Evolutionary conservation across 2,329 filamentous ascomycete genomes (phyloP).

Genomic region (Zopfia rhizophila): DNA sequence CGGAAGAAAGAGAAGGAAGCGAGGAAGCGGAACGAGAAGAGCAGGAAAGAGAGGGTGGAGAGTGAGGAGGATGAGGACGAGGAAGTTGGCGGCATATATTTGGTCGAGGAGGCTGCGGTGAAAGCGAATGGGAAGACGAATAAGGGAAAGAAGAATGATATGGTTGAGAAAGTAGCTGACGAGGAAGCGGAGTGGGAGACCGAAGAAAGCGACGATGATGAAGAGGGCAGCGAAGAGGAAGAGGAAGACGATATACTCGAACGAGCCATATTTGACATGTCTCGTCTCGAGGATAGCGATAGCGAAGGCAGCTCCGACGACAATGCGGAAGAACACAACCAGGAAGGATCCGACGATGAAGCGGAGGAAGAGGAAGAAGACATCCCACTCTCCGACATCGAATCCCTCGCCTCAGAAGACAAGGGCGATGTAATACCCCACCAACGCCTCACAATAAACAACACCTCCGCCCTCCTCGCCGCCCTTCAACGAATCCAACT

Average conservation of each 20-base stretch:
- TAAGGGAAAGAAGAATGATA: conserved; percentile 39
- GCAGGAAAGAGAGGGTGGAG: conserved; percentile 18
- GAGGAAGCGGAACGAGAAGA: conserved; percentile 59
- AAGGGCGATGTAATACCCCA: conserved; percentile 88
- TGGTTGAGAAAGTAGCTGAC: conserved; percentile 30
- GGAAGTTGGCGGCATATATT: conserved; percentile 36
- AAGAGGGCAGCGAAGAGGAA: conserved; percentile 47
- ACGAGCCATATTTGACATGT: conserved; percentile 30
- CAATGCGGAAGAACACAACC: conserved; percentile 48
- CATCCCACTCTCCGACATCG: conserved; percentile 88
- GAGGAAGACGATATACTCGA: conserved; percentile 40
- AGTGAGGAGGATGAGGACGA: conserved; percentile 29
- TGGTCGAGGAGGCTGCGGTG: conserved; percentile 38
- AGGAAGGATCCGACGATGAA: conserved; percentile 66
- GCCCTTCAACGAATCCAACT: conserved; percentile 83
- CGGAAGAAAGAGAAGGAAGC: conserved; percentile 71
- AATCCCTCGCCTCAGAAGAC: conserved; percentile 80
- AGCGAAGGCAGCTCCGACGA: conserved; percentile 44
- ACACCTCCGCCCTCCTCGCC: conserved; percentile 84
- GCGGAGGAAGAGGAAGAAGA: conserved; percentile 84
- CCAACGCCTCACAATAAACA: conserved; percentile 96
- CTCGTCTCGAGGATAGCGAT: conserved; percentile 49
- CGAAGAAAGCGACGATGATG: conserved; percentile 50
- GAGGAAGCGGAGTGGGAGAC: conserved; percentile 46
- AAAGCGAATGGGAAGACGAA: conserved; percentile 44